Conservation (phyloP, 176 grass and related monocot species). For the Elaeis guineensis region DNA sequence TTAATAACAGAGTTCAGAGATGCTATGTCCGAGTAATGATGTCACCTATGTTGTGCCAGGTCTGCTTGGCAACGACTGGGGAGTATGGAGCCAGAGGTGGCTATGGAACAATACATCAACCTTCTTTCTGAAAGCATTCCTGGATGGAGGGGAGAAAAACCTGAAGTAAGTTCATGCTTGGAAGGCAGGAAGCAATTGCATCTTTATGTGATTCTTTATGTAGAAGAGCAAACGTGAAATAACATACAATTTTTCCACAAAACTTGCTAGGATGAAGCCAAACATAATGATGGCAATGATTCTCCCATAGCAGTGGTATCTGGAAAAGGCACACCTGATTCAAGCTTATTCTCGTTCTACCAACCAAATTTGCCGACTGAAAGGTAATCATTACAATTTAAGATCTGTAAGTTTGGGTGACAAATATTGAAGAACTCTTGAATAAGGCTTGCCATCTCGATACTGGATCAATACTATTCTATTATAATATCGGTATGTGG, state of each 20-base stretch:
- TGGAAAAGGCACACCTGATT: neutral
- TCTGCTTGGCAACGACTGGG: slow-evolving; percentile 60
- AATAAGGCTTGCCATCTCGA: neutral
- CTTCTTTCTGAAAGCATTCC: slow-evolving; percentile 64
- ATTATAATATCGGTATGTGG: no score
- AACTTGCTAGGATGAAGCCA: slow-evolving; percentile 19
- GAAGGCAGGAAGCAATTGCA: neutral
- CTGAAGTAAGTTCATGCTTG: slow-evolving; percentile 22
- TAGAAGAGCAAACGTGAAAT: neutral
- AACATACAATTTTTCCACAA: neutral
- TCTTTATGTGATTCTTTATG: neutral
- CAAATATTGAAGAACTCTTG: neutral
- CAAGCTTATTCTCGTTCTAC: neutral
- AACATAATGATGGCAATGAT: slow-evolving; percentile 17
- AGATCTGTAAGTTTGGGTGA: neutral
- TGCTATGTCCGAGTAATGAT: neutral
- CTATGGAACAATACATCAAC: slow-evolving; percentile 70
- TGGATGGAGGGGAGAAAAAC: slow-evolving; percentile 40
- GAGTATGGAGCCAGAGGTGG: slow-evolving; percentile 66
- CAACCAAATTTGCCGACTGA: neutral
- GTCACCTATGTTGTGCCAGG: slow-evolving; percentile 37
- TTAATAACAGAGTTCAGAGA: neutral
- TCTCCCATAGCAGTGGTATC: slow-evolving; percentile 1
- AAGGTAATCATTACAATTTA: slow-evolving; percentile 18
- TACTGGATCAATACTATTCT: no score